Percentiles rank a stretch among this genome's conserved stretches.
Conservation (phyloP, 768 basidiomycete species). For the Boletus fagicola region DNA sequence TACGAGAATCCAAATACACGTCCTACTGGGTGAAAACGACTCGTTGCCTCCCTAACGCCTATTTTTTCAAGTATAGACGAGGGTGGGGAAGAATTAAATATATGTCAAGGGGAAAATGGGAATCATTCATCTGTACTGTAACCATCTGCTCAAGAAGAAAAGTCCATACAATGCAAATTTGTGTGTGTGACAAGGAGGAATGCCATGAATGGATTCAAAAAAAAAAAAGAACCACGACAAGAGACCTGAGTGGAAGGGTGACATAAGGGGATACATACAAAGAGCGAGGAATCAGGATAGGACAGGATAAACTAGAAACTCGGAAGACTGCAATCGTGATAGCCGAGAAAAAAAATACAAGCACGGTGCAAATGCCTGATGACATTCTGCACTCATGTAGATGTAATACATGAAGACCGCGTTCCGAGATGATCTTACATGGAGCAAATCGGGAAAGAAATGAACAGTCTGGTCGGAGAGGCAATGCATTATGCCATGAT, state of each 20-base stretch:
- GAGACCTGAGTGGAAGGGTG: not conserved
- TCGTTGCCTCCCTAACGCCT: not conserved
- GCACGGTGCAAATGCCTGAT: too few relatives aligned
- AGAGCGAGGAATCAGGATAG: not conserved
- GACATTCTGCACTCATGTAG: not conserved
- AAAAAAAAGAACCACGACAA: not conserved
- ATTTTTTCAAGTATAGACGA: not conserved
- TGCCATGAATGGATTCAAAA: not conserved
- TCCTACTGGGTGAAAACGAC: too few relatives aligned
- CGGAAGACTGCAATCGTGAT: not conserved
- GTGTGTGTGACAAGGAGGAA: not conserved
- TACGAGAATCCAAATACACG: too few relatives aligned
- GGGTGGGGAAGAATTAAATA: not conserved
- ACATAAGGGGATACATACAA: not conserved
- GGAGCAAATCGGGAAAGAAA: not conserved
- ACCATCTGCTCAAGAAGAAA: not conserved
- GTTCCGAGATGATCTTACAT: constrained; percentile 1
- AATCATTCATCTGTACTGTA: not conserved
- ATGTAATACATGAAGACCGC: not conserved
- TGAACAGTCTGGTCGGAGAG: not conserved
- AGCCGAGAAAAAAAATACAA: constrained; percentile 1
- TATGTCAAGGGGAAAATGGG: not conserved
- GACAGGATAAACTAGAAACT: not conserved
- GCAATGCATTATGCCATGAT: constrained; percentile 19
- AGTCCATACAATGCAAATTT: not conserved